These are phyloP conservation scores for Suhomyces atakaporum DNA, from an alignment of 1,139 yeast genomes.

Conservation along the genomic window DNA sequence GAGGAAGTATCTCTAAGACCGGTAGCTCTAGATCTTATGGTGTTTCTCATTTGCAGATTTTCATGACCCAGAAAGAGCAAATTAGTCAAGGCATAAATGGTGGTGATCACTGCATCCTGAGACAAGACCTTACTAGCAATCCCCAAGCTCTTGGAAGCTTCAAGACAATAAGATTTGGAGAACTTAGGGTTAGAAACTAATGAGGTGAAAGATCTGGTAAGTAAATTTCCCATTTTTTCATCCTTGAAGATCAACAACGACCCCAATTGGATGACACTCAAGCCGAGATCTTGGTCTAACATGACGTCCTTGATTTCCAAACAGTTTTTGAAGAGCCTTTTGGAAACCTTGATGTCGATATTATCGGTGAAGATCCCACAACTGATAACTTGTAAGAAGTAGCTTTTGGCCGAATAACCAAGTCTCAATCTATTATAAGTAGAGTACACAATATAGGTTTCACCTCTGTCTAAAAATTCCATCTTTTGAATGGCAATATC, in stretches of 20 bases:
- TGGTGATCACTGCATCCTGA: constrained; percentile 84
- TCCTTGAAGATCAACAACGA: constrained; percentile 53
- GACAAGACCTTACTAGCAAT: constrained; percentile 50
- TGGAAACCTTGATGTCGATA: constrained; percentile 35
- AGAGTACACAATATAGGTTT: constrained; percentile 46
- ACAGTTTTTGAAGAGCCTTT: constrained; percentile 39
- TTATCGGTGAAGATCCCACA: constrained; percentile 47
- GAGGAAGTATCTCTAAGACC: constrained; percentile 19
- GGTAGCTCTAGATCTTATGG: constrained; percentile 24
- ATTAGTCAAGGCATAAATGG: constrained; percentile 82
- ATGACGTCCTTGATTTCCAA: constrained; percentile 44
- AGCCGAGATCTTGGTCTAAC: constrained; percentile 49
- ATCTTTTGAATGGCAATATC: constrained; percentile 41
- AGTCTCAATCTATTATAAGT: constrained; percentile 39
- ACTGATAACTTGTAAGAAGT: constrained; percentile 43
- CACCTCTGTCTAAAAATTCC: constrained; percentile 49
- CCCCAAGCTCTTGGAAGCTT: constrained; percentile 45
- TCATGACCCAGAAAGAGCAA: constrained; percentile 61
- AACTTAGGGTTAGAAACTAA: constrained; percentile 49
- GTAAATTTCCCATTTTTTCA: constrained; percentile 45
- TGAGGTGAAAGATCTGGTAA: constrained; percentile 52
- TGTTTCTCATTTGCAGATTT: constrained; percentile 14
- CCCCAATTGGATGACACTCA: constrained; percentile 55
- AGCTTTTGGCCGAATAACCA: constrained; percentile 45
- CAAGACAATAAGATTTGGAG: constrained; percentile 28